phyloP scores from a whole-genome alignment of 106 monocot species.

The Dioscorea alata region DNA sequence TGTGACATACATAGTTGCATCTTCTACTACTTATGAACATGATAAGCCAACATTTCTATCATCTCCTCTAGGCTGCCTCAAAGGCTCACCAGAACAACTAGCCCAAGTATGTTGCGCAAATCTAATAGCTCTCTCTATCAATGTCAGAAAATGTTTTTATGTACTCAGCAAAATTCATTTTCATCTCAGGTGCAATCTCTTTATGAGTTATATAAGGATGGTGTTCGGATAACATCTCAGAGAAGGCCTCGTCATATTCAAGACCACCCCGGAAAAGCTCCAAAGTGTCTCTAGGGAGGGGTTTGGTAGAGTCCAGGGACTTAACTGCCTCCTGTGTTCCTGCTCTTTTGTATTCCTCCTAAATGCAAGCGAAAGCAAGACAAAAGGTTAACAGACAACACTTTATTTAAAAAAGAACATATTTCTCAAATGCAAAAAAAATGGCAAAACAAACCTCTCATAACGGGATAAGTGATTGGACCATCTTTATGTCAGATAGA shows the following conservation, averaged over 20 bases:
- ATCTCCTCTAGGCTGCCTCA: slow-evolving; percentile 3
- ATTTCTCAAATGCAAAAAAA: slow-evolving; percentile 4
- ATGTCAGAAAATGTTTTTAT: slow-evolving; percentile 22
- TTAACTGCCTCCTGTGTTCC: slow-evolving; percentile 40
- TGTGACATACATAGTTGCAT: slow-evolving; percentile 3
- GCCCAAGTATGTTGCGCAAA: neutral
- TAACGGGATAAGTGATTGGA: slow-evolving; percentile 88
- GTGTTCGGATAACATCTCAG: slow-evolving; percentile 27
- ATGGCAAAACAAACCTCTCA: slow-evolving; percentile 66
- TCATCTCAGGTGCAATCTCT: slow-evolving; percentile 15
- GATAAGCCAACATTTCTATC: neutral
- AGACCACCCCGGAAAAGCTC: slow-evolving; percentile 32
- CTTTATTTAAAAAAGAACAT: neutral
- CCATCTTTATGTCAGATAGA: slow-evolving; percentile 66
- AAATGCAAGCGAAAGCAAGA: slow-evolving; percentile 19
- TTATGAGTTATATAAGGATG: slow-evolving; percentile 17
- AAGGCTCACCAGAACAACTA: slow-evolving; percentile 3
- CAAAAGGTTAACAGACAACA: neutral
- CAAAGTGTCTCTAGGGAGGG: slow-evolving; percentile 40
- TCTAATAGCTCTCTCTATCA: slow-evolving; percentile 9
- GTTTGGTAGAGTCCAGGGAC: slow-evolving; percentile 26
- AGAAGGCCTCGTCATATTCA: slow-evolving; percentile 41
- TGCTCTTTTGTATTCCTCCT: slow-evolving; percentile 56
- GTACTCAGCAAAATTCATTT: slow-evolving; percentile 25
- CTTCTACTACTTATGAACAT: slow-evolving; percentile 2